Evolutionary conservation across 1,284 basidiomycete genomes (phyloP).

Genomic region (Sporisorium graminicola): DNA sequence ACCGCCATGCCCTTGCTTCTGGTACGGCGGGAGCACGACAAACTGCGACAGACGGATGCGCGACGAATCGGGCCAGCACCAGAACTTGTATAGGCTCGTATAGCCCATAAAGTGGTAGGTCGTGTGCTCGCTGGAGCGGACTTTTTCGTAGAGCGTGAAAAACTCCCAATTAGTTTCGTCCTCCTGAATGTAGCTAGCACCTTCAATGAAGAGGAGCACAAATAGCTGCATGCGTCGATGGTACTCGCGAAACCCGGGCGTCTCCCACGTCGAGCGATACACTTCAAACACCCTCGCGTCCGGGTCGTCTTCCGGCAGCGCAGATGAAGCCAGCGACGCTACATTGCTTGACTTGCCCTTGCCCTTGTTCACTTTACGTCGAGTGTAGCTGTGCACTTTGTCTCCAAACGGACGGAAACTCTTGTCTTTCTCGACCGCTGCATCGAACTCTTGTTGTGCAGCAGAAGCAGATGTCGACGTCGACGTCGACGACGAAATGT

Average conservation of each 20-base stretch:
- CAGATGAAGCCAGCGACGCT: conserved; percentile 44
- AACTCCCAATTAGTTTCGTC: conserved; percentile 72
- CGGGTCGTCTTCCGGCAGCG: conserved; percentile 61
- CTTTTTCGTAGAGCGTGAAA: conserved; percentile 65
- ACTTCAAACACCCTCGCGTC: conserved; percentile 59
- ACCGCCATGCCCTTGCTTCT: conserved; percentile 80
- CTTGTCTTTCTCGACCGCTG: conserved; percentile 72
- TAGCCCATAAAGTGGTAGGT: conserved; percentile 80
- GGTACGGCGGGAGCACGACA: conserved; percentile 90
- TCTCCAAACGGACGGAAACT: conserved; percentile 83
- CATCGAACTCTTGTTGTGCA: conserved; percentile 75
- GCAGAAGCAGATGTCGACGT: conserved; percentile 15
- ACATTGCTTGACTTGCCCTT: conserved; percentile 73
- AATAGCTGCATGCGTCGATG: conserved; percentile 96
- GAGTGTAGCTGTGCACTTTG: conserved; percentile 81
- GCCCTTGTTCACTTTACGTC: conserved; percentile 61
- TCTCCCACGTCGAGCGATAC: conserved; percentile 78
- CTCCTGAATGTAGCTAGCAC: conserved; percentile 79
- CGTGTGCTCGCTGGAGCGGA: conserved; percentile 69
- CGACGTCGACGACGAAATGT: conserved; percentile 36
- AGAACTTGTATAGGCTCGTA: conserved; percentile 60
- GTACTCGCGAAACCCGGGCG: conserved; percentile 90
- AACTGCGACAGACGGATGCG: conserved; percentile 79
- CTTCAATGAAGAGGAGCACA: conserved; percentile 94
- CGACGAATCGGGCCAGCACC: conserved; percentile 56